These are phyloP conservation scores for Epipyxis sp. DNA, from an alignment of 108 stramenopile genomes.

Conservation along the genomic window DNA sequence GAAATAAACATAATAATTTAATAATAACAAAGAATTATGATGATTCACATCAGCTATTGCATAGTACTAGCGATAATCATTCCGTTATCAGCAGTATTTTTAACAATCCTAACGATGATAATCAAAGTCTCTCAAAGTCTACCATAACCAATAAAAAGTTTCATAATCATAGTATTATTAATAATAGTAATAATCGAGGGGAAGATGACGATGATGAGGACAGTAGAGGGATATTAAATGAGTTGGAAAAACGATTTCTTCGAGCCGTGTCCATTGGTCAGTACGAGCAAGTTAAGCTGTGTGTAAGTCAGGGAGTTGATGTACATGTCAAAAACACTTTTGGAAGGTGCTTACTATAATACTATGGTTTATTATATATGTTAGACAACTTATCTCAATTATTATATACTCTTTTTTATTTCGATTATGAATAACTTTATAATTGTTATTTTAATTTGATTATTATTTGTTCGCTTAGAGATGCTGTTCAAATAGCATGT, in stretches of 20 bases:
- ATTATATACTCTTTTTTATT: neutral
- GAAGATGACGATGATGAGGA: neutral
- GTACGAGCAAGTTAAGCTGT: neutral
- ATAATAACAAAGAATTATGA: too few species aligned
- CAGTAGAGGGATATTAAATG: neutral
- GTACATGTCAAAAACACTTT: constrained; percentile 18
- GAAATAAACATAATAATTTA: too few species aligned
- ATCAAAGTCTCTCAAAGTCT: too few species aligned
- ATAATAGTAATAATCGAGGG: neutral
- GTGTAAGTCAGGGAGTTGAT: neutral
- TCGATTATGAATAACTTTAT: too few species aligned
- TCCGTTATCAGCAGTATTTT: too few species aligned
- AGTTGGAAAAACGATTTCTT: constrained; percentile 1
- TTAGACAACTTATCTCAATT: neutral
- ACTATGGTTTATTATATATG: neutral
- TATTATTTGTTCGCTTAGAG: too few species aligned
- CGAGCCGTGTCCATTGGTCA: neutral
- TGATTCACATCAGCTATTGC: too few species aligned
- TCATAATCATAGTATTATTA: too few species aligned
- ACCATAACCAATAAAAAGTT: too few species aligned
- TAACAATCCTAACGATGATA: too few species aligned
- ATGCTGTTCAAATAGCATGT: constrained; percentile 12
- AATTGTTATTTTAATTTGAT: too few species aligned
- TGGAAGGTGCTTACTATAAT: neutral
- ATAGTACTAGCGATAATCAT: too few species aligned